Conservation (phyloP, 768 basidiomycete species). For the Galerina marginata region DNA sequence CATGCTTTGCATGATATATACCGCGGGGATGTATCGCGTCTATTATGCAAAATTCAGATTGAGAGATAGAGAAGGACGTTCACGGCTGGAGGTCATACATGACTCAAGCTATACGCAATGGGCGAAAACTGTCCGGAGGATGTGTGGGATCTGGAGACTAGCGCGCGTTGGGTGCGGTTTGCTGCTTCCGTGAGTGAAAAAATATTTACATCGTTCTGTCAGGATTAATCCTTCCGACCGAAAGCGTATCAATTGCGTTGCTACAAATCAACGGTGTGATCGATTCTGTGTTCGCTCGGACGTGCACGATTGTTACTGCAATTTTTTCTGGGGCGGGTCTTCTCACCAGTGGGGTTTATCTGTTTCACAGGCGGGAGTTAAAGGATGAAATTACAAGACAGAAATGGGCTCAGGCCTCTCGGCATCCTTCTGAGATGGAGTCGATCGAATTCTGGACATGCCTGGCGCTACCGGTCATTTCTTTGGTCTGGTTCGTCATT, state of each 20-base stretch:
- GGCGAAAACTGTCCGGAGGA: slow-evolving; percentile 7
- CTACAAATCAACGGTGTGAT: slow-evolving; percentile 15
- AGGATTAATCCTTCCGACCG: neutral
- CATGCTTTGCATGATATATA: slow-evolving; percentile 6
- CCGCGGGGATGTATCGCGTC: slow-evolving; percentile 6
- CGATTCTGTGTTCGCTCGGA: slow-evolving; percentile 6
- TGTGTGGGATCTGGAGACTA: slow-evolving; percentile 11
- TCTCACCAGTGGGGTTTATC: slow-evolving; percentile 9
- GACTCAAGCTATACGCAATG: slow-evolving; percentile 7
- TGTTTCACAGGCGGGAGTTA: slow-evolving; percentile 9
- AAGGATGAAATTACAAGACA: slow-evolving; percentile 2
- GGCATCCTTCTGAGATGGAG: neutral
- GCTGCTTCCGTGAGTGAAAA: slow-evolving; percentile 10
- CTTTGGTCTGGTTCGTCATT: slow-evolving; percentile 11
- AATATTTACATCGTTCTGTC: neutral
- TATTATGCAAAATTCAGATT: slow-evolving; percentile 6
- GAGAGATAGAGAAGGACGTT: neutral
- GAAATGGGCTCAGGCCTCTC: slow-evolving; percentile 12
- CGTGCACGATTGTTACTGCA: slow-evolving; percentile 13
- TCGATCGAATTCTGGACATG: slow-evolving; percentile 17
- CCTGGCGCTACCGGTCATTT: slow-evolving; percentile 10
- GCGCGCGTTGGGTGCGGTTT: slow-evolving; percentile 15
- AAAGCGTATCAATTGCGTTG: slow-evolving; percentile 12
- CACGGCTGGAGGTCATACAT: neutral
- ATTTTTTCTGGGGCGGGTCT: slow-evolving; percentile 13